Evolutionary conservation across 345 rosid genomes (phyloP).

Genomic region (Stellera chamaejasme): DNA sequence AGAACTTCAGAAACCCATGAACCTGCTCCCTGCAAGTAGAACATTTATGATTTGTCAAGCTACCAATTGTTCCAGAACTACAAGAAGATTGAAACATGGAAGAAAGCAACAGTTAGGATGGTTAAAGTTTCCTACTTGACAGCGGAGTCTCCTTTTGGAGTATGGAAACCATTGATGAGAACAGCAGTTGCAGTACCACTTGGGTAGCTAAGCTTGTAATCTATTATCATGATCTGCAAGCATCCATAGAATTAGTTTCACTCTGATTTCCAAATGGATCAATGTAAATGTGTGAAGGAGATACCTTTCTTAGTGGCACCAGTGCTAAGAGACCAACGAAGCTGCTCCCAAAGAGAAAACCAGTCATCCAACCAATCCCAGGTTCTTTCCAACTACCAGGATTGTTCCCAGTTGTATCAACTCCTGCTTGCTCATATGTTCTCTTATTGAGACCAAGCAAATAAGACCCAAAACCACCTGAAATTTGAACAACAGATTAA

Average conservation of each 20-base stretch:
- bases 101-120: conserved; percentile 6
- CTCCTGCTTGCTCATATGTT: conserved; percentile 65
- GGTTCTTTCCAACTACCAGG: conserved; percentile 73
- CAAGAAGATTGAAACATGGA: neutral
- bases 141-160: conserved; percentile 56
- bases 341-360: conserved; percentile 61
- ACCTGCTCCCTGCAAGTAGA: conserved; percentile 68
- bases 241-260: neutral
- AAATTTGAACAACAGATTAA: neutral
- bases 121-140: conserved; percentile 49
- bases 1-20: conserved; percentile 52
- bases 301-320: conserved; percentile 85
- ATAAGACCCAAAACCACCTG: conserved; percentile 97
- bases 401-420: conserved; percentile 55
- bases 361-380: conserved; percentile 82
- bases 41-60: neutral
- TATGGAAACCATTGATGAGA: conserved; percentile 83
- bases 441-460: conserved; percentile 62
- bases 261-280: neutral
- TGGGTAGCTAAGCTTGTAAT: conserved; percentile 72
- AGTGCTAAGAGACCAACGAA: conserved; percentile 82
- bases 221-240: conserved; percentile 78
- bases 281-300: neutral
- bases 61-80: neutral
- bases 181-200: conserved; percentile 94